These are phyloP conservation scores for Zygosaccharomyces sapae DNA, from an alignment of 1,139 yeast species.

Conservation along the genomic window DNA sequence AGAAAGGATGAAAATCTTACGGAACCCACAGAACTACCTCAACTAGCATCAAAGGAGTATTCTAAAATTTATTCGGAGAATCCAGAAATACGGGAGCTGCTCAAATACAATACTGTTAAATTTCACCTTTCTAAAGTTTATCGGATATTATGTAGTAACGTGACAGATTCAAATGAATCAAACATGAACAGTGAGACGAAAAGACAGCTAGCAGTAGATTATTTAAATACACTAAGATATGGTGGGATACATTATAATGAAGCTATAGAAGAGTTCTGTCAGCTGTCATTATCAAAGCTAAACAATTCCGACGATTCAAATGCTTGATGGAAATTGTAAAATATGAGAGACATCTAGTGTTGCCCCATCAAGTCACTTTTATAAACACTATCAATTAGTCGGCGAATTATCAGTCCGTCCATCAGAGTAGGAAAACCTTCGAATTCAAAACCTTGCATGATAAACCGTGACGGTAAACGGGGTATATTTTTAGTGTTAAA, in stretches of 20 bases:
- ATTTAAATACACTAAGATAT: conserved; percentile 33
- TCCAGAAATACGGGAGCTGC: conserved; percentile 26
- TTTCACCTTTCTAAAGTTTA: conserved; percentile 35
- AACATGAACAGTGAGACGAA: conserved; percentile 24
- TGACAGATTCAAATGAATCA: conserved; percentile 18
- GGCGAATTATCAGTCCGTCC: conserved; percentile 28
- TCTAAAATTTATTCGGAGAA: conserved; percentile 20
- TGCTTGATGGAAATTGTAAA: conserved; percentile 13
- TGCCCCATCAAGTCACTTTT: conserved; percentile 22
- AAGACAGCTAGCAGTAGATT: conserved; percentile 33
- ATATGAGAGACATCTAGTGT: conserved; percentile 26
- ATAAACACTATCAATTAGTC: conserved; percentile 26
- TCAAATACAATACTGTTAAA: conserved; percentile 35
- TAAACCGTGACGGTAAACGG: conserved; percentile 21
- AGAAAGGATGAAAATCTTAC: conserved; percentile 5
- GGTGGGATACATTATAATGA: conserved; percentile 37
- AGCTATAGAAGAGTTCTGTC: conserved; percentile 37
- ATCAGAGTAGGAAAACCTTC: conserved; percentile 31
- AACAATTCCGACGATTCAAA: conserved; percentile 8
- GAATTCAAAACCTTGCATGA: conserved; percentile 27
- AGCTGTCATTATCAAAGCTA: conserved; percentile 12
- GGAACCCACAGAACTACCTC: background rate
- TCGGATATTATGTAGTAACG: conserved; percentile 25
- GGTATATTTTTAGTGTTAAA: conserved; percentile 25
- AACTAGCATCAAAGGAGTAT: conserved; percentile 15